Conservation (phyloP, 208 protist species). For the Wallacemonas rigidus region DNA sequence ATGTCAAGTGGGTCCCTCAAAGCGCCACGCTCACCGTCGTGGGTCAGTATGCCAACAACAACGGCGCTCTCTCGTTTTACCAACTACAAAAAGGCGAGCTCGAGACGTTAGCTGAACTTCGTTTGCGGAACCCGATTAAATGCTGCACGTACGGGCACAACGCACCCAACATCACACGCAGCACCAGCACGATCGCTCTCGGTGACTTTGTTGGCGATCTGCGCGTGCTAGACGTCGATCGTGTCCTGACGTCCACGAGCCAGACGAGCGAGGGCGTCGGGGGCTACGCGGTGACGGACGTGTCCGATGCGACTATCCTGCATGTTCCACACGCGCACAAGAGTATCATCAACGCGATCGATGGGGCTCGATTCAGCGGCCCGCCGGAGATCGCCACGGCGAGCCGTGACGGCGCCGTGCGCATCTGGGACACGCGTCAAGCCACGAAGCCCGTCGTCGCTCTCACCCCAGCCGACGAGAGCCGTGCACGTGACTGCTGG, state of each 20-base stretch:
- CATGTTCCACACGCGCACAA: slow-evolving; percentile 83
- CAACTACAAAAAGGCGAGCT: slow-evolving; percentile 84
- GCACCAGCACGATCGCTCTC: slow-evolving; percentile 49
- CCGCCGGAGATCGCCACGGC: slow-evolving; percentile 90
- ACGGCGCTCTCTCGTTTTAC: slow-evolving; percentile 80
- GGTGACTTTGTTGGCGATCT: slow-evolving; percentile 92
- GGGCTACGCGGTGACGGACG: slow-evolving; percentile 33
- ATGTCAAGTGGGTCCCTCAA: slow-evolving; percentile 90
- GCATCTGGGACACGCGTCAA: slow-evolving; percentile 94
- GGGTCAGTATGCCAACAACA: slow-evolving; percentile 90
- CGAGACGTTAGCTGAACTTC: slow-evolving; percentile 49
- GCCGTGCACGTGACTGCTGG: slow-evolving; percentile 91
- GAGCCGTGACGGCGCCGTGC: slow-evolving; percentile 89
- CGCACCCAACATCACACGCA: not conserved
- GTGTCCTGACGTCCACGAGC: slow-evolving; percentile 20
- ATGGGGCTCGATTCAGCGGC: slow-evolving; percentile 84
- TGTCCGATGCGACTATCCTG: slow-evolving; percentile 42
- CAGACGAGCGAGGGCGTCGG: not conserved
- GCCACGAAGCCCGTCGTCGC: slow-evolving; percentile 73
- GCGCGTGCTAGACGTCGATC: slow-evolving; percentile 77
- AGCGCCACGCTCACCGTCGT: slow-evolving; percentile 75
- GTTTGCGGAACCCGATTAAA: slow-evolving; percentile 75
- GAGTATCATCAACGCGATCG: slow-evolving; percentile 94
- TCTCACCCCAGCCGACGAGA: slow-evolving; percentile 72
- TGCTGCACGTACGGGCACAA: slow-evolving; percentile 92